Evolutionary conservation across 148 eudicot genomes (phyloP).

Genomic region (Nyssa sinensis): DNA sequence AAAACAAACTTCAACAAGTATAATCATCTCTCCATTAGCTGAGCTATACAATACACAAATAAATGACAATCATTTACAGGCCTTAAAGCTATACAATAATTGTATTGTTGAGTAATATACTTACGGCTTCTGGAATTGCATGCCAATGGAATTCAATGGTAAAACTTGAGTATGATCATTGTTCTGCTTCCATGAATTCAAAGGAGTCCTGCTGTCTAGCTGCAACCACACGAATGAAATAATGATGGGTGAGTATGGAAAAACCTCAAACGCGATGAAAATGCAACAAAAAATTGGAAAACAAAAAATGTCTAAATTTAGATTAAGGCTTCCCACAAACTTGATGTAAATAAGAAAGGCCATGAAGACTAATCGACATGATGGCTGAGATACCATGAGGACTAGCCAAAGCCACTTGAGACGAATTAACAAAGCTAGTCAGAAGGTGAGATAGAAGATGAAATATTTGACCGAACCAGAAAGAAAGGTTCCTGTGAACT

Average conservation of each 20-base stretch:
- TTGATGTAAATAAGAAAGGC: not conserved
- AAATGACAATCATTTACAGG: conserved; percentile 1
- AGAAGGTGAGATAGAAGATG: not conserved
- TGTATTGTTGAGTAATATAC: conserved; percentile 22
- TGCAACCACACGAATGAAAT: conserved; percentile 39
- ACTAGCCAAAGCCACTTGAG: not conserved
- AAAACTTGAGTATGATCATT: conserved; percentile 35
- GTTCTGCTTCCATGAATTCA: conserved; percentile 54
- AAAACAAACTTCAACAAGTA: not conserved
- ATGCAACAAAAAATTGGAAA: not conserved
- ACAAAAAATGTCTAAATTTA: not conserved
- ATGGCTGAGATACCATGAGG: conserved; percentile 3
- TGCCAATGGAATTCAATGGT: conserved; percentile 45
- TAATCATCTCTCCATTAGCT: not conserved
- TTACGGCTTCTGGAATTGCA: conserved; percentile 76
- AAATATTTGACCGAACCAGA: not conserved
- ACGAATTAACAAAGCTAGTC: conserved; percentile 5
- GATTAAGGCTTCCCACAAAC: not conserved
- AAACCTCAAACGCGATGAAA: not conserved
- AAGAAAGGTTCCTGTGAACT: not conserved
- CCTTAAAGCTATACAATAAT: not conserved
- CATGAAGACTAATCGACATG: not conserved
- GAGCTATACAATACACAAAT: not conserved
- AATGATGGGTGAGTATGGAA: conserved; percentile 1
- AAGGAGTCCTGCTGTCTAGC: conserved; percentile 32